phyloP scores from a whole-genome alignment of 2,329 filamentous ascomycete genomes.

The Chaetomium globosum region DNA sequence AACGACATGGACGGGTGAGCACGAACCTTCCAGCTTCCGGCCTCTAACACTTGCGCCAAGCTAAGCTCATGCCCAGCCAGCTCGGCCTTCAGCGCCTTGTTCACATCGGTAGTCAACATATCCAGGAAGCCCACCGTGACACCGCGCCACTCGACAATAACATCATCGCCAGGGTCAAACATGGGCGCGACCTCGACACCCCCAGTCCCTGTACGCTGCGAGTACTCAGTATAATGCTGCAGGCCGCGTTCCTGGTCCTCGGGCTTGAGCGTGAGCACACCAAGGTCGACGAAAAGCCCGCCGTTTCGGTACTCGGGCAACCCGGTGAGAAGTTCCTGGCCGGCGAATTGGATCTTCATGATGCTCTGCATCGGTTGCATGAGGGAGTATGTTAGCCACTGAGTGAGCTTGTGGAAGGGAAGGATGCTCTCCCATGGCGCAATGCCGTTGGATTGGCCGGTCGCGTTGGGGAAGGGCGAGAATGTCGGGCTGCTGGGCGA shows the following conservation, averaged over 20 bases:
- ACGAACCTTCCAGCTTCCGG: conserved; percentile 94
- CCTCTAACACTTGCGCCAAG: conserved; percentile 88
- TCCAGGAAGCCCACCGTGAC: conserved; percentile 65
- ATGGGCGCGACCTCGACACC: conserved; percentile 58
- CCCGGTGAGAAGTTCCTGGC: conserved; percentile 62
- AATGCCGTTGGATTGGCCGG: conserved; percentile 44
- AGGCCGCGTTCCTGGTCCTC: conserved; percentile 49
- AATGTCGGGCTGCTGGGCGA: conserved; percentile 54
- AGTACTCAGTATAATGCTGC: conserved; percentile 62
- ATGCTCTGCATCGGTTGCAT: conserved; percentile 65
- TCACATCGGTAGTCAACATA: conserved; percentile 54
- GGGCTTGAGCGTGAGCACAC: conserved; percentile 55
- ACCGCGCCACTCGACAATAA: conserved; percentile 67
- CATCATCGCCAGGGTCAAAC: conserved; percentile 62
- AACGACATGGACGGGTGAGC: conserved; percentile 21
- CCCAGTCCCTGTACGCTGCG: conserved; percentile 69
- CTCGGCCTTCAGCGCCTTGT: conserved; percentile 64
- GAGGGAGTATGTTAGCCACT: conserved; percentile 77
- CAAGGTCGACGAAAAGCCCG: conserved; percentile 66
- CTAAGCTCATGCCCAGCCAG: conserved; percentile 72
- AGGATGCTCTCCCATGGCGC: conserved; percentile 78
- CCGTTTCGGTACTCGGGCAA: conserved; percentile 74
- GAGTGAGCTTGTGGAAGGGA: conserved; percentile 80
- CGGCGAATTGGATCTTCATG: conserved; percentile 55
- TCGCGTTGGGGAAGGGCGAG: conserved; percentile 50